phyloP scores from a whole-genome alignment of 2,329 filamentous ascomycete genomes.

The Coleophoma crateriformis region DNA sequence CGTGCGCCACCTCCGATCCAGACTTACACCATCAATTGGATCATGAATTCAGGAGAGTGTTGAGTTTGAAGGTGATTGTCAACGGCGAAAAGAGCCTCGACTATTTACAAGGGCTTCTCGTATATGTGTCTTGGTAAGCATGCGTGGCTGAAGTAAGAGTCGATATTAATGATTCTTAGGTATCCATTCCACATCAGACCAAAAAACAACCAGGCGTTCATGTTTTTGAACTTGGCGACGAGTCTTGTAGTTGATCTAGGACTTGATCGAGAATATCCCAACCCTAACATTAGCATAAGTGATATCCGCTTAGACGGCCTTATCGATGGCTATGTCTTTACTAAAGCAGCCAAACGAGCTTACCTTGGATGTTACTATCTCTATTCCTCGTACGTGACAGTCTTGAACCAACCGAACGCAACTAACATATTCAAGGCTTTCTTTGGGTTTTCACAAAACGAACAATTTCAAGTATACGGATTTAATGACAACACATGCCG shows the following conservation, averaged over 20 bases:
- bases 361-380: constrained; percentile 26
- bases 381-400: constrained; percentile 18
- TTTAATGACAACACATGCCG: constrained; percentile 13
- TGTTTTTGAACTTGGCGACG: constrained; percentile 25
- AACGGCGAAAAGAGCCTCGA: constrained; percentile 52
- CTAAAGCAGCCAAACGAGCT: constrained; percentile 17
- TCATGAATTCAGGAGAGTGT: constrained; percentile 21
- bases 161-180: constrained; percentile 6
- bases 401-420: neutral
- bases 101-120: constrained; percentile 50
- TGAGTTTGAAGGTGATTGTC: constrained; percentile 34
- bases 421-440: constrained; percentile 6
- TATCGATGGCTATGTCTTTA: constrained; percentile 10
- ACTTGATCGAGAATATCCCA: constrained; percentile 18
- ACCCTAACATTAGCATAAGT: constrained; percentile 10
- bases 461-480: constrained; percentile 17
- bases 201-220: constrained; percentile 21
- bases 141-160: neutral
- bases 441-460: constrained; percentile 18
- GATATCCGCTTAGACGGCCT: constrained; percentile 13
- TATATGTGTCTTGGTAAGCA: constrained; percentile 52
- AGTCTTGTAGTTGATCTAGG: constrained; percentile 26
- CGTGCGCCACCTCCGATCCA: constrained; percentile 15
- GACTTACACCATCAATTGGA: constrained; percentile 21
- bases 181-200: constrained; percentile 23